phyloP scores from a whole-genome alignment of 2,329 filamentous ascomycete genomes.

The Macrophomina tecta region DNA sequence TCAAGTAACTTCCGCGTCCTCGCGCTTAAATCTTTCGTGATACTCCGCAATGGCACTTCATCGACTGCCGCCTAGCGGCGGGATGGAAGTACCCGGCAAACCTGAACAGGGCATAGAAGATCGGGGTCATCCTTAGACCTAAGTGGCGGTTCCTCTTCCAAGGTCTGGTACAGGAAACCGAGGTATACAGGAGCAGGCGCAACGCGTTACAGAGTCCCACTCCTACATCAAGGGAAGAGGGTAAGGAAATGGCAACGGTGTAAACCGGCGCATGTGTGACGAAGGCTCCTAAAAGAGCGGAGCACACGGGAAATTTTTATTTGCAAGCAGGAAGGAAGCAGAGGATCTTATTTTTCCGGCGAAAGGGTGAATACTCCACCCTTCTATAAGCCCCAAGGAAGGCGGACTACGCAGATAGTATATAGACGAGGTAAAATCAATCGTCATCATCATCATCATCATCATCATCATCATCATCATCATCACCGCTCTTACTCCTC shows the following conservation, averaged over 20 bases:
- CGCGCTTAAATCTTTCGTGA: no score
- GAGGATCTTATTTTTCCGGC: neutral
- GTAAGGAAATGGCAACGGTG: no score
- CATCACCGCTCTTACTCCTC: no score
- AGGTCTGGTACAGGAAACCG: neutral
- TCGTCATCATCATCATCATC: no score
- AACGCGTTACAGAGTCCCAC: slow-evolving; percentile 3
- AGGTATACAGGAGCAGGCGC: neutral
- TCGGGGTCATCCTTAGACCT: neutral
- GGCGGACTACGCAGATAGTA: neutral
- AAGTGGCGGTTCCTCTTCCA: slow-evolving; percentile 10
- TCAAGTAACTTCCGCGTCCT: no score
- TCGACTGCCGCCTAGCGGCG: neutral
- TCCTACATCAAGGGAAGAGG: no score
- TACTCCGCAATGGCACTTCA: slow-evolving; percentile 10
- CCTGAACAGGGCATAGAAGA: neutral
- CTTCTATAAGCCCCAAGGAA: neutral
- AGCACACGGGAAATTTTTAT: neutral
- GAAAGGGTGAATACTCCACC: neutral
- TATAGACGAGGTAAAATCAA: slow-evolving; percentile 1
- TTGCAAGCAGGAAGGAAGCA: neutral
- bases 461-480: no score
- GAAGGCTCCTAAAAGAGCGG: neutral
- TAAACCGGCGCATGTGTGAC: neutral
- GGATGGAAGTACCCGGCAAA: slow-evolving; percentile 2